A percentile compares a stretch with the other conserved stretches of the same genome.
Conservation (phyloP, 2,329 filamentous ascomycete genomes). For the Ascochyta pisi region DNA sequence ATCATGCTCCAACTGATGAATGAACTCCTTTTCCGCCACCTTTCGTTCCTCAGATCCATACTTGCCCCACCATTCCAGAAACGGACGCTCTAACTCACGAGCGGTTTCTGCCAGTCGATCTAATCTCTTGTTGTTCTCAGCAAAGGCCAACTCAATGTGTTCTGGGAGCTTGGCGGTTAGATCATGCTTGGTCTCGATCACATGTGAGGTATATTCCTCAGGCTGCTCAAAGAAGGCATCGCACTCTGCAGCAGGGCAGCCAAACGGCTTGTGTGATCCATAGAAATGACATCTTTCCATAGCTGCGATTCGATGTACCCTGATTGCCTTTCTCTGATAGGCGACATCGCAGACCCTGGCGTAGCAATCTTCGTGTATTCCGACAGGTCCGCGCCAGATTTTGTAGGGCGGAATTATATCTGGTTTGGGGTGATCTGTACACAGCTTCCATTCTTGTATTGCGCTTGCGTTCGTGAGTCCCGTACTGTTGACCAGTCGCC, state of each 20-base stretch:
- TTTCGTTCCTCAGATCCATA: constrained; percentile 1
- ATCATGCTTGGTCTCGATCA: constrained; percentile 1
- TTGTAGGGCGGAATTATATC: not conserved
- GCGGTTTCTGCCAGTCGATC: constrained; percentile 1
- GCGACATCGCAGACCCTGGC: not conserved
- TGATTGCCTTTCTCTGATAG: not conserved
- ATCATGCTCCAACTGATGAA: constrained; percentile 7
- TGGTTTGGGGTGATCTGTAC: too few species aligned
- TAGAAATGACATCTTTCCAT: constrained; percentile 1
- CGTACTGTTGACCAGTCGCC: not conserved
- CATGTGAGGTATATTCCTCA: constrained; percentile 6
- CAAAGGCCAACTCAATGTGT: not conserved
- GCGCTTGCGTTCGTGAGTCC: too few species aligned
- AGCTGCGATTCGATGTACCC: not conserved
- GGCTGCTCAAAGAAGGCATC: not conserved
- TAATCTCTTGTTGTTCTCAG: constrained; percentile 15
- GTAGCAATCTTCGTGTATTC: not conserved
- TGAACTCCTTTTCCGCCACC: constrained; percentile 4
- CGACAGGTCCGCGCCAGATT: not conserved
- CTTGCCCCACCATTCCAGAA: constrained; percentile 8
- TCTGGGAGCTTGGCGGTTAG: not conserved
- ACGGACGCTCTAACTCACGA: constrained; percentile 13
- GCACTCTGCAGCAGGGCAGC: not conserved
- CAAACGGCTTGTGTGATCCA: not conserved
- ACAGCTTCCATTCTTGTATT: too few species aligned